Evolutionary conservation across 805 yeast genomes (phyloP).

Genomic region (Yarrowia sp.): DNA sequence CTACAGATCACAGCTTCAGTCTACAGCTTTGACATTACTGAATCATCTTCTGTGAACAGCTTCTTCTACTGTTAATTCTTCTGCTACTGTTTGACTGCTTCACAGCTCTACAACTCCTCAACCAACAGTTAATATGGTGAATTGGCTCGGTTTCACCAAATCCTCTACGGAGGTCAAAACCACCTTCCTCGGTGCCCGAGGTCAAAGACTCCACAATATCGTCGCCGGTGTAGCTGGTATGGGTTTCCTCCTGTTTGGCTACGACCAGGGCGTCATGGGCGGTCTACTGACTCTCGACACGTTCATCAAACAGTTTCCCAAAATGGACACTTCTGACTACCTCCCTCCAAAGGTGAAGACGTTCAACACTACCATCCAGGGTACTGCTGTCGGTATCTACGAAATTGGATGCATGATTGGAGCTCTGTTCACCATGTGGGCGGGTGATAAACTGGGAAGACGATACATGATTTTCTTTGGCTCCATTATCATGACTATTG

Average conservation of each 20-base stretch:
- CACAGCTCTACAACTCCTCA: no score
- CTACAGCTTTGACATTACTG: no score
- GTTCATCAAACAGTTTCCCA: conserved; percentile 32
- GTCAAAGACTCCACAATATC: conserved; percentile 28
- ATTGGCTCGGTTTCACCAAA: background rate
- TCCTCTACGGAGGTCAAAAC: background rate
- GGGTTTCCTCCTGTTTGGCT: conserved; percentile 54
- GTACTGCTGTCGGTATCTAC: conserved; percentile 38
- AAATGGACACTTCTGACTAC: conserved; percentile 24
- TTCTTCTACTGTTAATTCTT: no score
- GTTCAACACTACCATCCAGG: conserved; percentile 31
- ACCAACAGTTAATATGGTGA: no score
- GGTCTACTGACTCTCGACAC: conserved; percentile 62
- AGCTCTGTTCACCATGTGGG: conserved; percentile 48
- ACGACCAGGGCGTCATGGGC: conserved; percentile 76
- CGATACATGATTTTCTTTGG: conserved; percentile 49
- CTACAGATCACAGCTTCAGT: no score
- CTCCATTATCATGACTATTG: conserved; percentile 48
- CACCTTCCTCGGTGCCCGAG: conserved; percentile 29
- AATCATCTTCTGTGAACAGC: no score
- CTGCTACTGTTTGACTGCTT: no score
- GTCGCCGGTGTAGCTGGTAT: conserved; percentile 31
- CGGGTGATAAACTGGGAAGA: conserved; percentile 51
- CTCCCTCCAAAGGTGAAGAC: background rate
- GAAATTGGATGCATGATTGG: conserved; percentile 52